phyloP scores from a whole-genome alignment of 352 stramenopile species.

The Pythium brachiatum region DNA sequence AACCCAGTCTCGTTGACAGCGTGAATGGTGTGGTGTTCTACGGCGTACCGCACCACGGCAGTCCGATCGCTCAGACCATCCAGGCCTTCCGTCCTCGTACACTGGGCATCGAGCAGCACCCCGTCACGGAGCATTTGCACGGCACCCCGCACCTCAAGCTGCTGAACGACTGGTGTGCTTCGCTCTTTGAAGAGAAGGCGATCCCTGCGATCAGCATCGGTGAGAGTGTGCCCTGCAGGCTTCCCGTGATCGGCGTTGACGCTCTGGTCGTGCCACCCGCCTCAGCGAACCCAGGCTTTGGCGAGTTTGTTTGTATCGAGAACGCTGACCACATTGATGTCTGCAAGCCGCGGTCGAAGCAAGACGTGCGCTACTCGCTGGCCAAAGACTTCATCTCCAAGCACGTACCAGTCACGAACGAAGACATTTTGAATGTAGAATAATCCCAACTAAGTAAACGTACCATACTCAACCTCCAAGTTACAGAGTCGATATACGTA shows the following conservation, averaged over 20 bases:
- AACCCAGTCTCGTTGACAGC: constrained; percentile 42
- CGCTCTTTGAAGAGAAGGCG: constrained; percentile 46
- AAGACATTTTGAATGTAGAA: constrained; percentile 19
- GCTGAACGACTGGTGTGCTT: constrained; percentile 74
- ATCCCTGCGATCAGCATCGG: constrained; percentile 68
- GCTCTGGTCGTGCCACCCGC: constrained; percentile 64
- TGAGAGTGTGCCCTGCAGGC: constrained; percentile 56
- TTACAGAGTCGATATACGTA: too few species aligned
- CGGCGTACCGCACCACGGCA: constrained; percentile 76
- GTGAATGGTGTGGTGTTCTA: constrained; percentile 81
- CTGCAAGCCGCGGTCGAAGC: constrained; percentile 61
- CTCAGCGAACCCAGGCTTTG: constrained; percentile 75
- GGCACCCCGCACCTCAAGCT: constrained; percentile 73
- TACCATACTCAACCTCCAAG: too few species aligned
- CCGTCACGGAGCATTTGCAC: constrained; percentile 72
- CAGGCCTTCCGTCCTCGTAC: constrained; percentile 50
- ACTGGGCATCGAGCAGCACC: constrained; percentile 55
- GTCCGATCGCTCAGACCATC: constrained; percentile 62
- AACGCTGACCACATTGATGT: constrained; percentile 73
- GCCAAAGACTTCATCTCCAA: constrained; percentile 57
- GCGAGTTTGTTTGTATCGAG: constrained; percentile 55
- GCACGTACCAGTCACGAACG: constrained; percentile 10
- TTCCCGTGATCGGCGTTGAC: constrained; percentile 68
- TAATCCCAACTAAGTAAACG: constrained; percentile 3
- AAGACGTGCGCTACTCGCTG: constrained; percentile 61